Evolutionary conservation across 1,284 basidiomycete genomes (phyloP).

Genomic region (Heliocybe sulcata): DNA sequence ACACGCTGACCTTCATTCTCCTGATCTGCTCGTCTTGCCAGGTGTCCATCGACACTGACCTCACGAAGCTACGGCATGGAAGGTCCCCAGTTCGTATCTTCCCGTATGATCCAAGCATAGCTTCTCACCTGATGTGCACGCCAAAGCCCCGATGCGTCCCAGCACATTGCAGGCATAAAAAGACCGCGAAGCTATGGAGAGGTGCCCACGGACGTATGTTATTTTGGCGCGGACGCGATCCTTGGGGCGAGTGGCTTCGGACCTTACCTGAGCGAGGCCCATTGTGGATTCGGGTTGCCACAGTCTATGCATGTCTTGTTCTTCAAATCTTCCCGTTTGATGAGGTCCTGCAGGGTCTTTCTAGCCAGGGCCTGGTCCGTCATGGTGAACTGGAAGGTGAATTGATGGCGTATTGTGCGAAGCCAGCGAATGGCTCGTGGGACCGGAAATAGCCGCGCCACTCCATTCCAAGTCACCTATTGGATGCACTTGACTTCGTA

Average conservation of each 20-base stretch:
- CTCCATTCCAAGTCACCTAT: not conserved
- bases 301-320: conserved; percentile 83
- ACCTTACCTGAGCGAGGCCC: conserved; percentile 73
- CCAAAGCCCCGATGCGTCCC: conserved; percentile 86
- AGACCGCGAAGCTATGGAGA: conserved; percentile 64
- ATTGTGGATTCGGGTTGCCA: conserved; percentile 81
- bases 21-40: conserved; percentile 89
- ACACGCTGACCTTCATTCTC: conserved; percentile 73
- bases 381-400: conserved; percentile 2
- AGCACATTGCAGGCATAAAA: conserved; percentile 89
- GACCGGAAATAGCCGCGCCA: not conserved
- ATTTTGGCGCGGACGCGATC: conserved; percentile 6
- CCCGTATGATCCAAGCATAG: conserved; percentile 17
- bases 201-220: conserved; percentile 1
- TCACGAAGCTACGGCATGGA: conserved; percentile 56
- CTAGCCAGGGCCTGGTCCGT: conserved; percentile 69
- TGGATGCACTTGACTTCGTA: too few relatives aligned
- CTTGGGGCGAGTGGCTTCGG: conserved; percentile 5
- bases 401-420: not conserved
- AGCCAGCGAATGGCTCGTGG: not conserved
- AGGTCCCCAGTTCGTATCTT: conserved; percentile 1
- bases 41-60: conserved; percentile 93
- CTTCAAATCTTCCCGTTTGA: conserved; percentile 60
- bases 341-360: conserved; percentile 67
- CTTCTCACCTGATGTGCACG: conserved; percentile 65